Percentiles rank a stretch among this genome's conserved stretches.
Evolutionary conservation across 2,329 filamentous ascomycete species (phyloP).

Genomic region (Huntiella decipiens): DNA sequence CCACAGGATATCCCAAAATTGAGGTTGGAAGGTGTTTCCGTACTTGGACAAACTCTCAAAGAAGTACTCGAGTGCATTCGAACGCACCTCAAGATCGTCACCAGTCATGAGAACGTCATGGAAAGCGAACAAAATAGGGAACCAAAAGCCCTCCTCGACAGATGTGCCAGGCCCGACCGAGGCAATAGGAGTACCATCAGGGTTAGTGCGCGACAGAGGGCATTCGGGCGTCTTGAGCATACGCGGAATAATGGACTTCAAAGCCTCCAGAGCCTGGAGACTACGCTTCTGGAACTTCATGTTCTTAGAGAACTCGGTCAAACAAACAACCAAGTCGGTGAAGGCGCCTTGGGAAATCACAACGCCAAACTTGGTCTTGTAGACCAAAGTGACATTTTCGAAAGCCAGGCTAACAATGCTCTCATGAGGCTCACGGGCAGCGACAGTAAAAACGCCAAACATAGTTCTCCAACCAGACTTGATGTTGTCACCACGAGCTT

Average conservation of each 20-base stretch:
- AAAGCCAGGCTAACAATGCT: slow-evolving; percentile 87
- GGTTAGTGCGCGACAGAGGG: slow-evolving; percentile 52
- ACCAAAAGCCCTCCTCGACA: slow-evolving; percentile 95
- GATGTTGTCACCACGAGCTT: slow-evolving; percentile 90
- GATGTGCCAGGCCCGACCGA: slow-evolving; percentile 53
- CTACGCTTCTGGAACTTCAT: slow-evolving; percentile 98
- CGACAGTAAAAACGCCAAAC: slow-evolving; percentile 97
- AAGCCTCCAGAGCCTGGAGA: slow-evolving; percentile 78
- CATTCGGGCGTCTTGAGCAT: slow-evolving; percentile 96
- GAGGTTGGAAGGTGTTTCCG: slow-evolving; percentile 73
- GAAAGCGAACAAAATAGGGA: slow-evolving; percentile 92
- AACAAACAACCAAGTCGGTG: slow-evolving; percentile 82
- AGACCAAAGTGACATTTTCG: slow-evolving; percentile 89
- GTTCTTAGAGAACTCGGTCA: slow-evolving; percentile 98
- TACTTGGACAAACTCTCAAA: slow-evolving; percentile 86
- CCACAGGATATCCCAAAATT: slow-evolving; percentile 99
- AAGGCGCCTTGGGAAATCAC: slow-evolving; percentile 95
- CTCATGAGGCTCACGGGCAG: slow-evolving; percentile 82
- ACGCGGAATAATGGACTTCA: slow-evolving; percentile 82
- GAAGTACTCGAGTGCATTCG: slow-evolving; percentile 78
- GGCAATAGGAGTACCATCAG: slow-evolving; percentile 21
- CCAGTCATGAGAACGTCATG: slow-evolving; percentile 98
- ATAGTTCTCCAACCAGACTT: slow-evolving; percentile 97
- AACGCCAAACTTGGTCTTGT: slow-evolving; percentile 85
- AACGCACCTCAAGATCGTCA: slow-evolving; percentile 91